phyloP scores from a whole-genome alignment of 176 grass and related monocot genomes.

The Avena eriantha region DNA sequence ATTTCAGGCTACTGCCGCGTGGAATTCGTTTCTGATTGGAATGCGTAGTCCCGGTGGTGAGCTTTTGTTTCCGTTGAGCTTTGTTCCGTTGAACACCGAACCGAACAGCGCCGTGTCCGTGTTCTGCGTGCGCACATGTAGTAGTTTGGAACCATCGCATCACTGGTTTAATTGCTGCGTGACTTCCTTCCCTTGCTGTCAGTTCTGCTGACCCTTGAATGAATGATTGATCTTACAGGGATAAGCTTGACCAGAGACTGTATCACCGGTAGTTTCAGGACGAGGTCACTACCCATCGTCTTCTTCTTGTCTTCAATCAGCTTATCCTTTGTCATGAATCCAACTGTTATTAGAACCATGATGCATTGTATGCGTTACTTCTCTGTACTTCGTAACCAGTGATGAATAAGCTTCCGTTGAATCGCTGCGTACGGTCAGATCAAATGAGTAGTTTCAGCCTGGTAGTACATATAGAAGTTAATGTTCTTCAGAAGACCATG shows the following conservation, averaged over 20 bases:
- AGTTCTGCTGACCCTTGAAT: not conserved
- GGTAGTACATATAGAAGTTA: not conserved
- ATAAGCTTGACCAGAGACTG: not conserved
- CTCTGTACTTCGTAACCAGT: not conserved
- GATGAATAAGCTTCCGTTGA: not conserved
- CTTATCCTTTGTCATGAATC: slow-evolving; percentile 29
- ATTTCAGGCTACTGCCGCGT: no score
- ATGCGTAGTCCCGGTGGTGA: not conserved
- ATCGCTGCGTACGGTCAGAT: not conserved
- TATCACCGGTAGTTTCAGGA: slow-evolving; percentile 15
- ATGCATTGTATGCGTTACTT: not conserved
- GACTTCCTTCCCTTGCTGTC: not conserved
- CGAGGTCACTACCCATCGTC: not conserved
- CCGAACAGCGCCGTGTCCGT: not conserved
- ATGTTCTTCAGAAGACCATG: not conserved
- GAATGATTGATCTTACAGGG: slow-evolving; percentile 11
- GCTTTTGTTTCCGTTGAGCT: not conserved
- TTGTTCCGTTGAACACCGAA: not conserved
- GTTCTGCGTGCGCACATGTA: not conserved
- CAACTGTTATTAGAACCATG: not conserved
- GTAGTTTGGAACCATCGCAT: not conserved
- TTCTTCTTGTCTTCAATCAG: not conserved
- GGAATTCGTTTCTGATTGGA: no score
- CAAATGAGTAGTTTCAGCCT: not conserved
- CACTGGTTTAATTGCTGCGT: not conserved